Evolutionary conservation across 129 eudicot species (phyloP).

Genomic region (Flaveria ramosissima): DNA sequence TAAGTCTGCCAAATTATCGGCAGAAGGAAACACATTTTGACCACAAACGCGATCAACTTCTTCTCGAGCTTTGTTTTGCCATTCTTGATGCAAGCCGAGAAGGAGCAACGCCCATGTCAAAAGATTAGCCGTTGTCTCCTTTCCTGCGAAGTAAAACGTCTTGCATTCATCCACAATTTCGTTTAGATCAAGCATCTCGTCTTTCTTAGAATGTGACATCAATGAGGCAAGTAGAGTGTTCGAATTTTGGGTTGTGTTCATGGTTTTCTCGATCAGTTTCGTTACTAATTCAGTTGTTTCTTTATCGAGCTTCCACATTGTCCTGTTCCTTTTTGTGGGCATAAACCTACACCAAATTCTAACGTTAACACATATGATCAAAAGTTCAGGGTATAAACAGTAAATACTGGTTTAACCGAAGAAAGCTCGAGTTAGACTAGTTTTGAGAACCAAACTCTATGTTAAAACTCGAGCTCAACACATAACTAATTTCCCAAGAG

Average conservation of each 20-base stretch:
- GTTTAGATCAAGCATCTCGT: slow-evolving; percentile 33
- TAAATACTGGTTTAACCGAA: no score
- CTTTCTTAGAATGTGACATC: slow-evolving; percentile 52
- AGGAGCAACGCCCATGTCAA: slow-evolving; percentile 53
- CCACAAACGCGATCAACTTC: slow-evolving; percentile 44
- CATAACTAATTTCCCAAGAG: no score
- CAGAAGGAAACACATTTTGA: slow-evolving; percentile 29
- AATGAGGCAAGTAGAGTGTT: slow-evolving; percentile 52
- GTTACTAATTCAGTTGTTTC: slow-evolving; percentile 62
- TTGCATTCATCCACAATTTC: slow-evolving; percentile 59
- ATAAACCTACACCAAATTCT: slow-evolving; percentile 53
- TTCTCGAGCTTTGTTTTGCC: slow-evolving; percentile 53
- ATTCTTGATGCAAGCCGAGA: slow-evolving; percentile 50
- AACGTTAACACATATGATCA: not conserved
- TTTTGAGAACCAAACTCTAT: no score
- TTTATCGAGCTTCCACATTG: slow-evolving; percentile 62
- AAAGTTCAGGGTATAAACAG: no score
- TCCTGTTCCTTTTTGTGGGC: slow-evolving; percentile 73
- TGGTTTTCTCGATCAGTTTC: slow-evolving; percentile 43
- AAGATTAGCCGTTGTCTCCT: slow-evolving; percentile 49
- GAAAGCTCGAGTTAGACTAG: no score
- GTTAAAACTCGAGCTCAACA: no score
- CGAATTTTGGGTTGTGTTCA: slow-evolving; percentile 32
- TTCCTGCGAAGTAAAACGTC: slow-evolving; percentile 58
- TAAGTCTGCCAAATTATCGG: slow-evolving; percentile 36